phyloP scores from a whole-genome alignment of 2,329 filamentous ascomycete species.

The Fusarium coicis region DNA sequence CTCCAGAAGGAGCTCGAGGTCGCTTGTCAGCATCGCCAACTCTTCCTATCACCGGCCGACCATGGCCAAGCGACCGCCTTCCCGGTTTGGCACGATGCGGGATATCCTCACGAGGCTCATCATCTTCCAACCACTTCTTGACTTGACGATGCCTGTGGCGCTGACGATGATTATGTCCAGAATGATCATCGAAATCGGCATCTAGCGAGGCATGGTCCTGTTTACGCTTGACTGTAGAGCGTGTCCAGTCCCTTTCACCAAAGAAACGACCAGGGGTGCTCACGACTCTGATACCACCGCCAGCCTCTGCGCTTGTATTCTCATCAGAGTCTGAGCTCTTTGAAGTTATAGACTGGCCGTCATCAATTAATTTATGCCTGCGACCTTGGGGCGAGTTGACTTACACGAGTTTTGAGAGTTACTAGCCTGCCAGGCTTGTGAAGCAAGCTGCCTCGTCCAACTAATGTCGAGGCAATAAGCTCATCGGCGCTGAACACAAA shows the following conservation, averaged over 20 bases:
- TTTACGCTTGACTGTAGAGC: neutral
- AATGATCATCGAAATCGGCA: neutral
- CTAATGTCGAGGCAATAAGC: neutral
- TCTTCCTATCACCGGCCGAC: neutral
- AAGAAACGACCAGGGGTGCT: neutral
- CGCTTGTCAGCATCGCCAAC: neutral
- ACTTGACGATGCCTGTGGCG: neutral
- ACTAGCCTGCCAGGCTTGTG: neutral
- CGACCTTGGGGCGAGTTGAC: neutral
- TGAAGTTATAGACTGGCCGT: neutral
- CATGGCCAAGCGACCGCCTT: neutral
- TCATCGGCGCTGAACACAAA: neutral
- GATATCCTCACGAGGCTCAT: neutral
- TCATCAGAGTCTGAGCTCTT: slow-evolving; percentile 3
- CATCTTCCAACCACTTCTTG: neutral
- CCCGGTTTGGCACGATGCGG: neutral
- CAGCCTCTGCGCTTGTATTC: neutral
- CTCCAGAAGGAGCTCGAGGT: neutral
- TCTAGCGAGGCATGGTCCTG: neutral
- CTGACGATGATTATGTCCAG: neutral
- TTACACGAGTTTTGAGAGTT: neutral
- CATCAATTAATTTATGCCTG: neutral
- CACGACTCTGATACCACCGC: neutral
- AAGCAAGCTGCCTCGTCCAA: neutral
- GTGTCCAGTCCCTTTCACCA: neutral